These are phyloP conservation scores for Coemansia sp. DNA, from an alignment of 192 early-diverging fungal species.

Conservation along the genomic window DNA sequence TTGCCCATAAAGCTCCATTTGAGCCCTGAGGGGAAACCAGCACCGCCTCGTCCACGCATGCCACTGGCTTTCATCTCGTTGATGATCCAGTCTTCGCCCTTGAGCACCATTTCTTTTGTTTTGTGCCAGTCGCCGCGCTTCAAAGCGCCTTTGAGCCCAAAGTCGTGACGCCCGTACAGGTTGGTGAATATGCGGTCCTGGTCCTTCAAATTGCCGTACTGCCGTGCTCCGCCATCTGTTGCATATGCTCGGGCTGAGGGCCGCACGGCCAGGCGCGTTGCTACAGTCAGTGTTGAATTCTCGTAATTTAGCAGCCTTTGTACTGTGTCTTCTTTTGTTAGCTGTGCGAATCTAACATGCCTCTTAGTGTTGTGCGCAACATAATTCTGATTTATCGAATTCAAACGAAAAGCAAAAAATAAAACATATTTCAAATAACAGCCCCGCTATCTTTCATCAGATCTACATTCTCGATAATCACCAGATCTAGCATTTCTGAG, in stretches of 20 bases:
- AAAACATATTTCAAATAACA: too few relatives aligned
- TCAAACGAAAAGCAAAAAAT: too few relatives aligned
- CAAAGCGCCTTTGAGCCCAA: slow-evolving; percentile 77
- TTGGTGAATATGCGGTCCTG: slow-evolving; percentile 98
- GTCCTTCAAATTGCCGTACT: slow-evolving; percentile 75
- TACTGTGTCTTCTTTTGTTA: too few relatives aligned
- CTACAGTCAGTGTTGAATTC: background rate
- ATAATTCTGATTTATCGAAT: too few relatives aligned
- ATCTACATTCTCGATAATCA: too few relatives aligned
- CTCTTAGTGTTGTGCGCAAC: too few relatives aligned
- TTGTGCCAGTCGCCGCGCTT: slow-evolving; percentile 99
- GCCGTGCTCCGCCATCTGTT: slow-evolving; percentile 31
- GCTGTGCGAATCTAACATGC: too few relatives aligned
- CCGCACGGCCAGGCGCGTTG: slow-evolving; percentile 1
- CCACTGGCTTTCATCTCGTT: slow-evolving; percentile 96
- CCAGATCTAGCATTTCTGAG: too few relatives aligned
- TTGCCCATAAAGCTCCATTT: slow-evolving; percentile 99
- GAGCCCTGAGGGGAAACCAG: slow-evolving; percentile 95
- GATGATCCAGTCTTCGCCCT: slow-evolving; percentile 97
- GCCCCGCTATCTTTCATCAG: too few relatives aligned
- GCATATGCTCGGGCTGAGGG: slow-evolving; percentile 21
- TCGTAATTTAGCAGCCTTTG: too few relatives aligned
- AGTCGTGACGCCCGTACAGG: slow-evolving; percentile 92
- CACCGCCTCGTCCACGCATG: slow-evolving; percentile 91
- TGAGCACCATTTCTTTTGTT: slow-evolving; percentile 95